Evolutionary conservation across 2,329 filamentous ascomycete genomes (phyloP).

Genomic region (Aspergillus vadensis): DNA sequence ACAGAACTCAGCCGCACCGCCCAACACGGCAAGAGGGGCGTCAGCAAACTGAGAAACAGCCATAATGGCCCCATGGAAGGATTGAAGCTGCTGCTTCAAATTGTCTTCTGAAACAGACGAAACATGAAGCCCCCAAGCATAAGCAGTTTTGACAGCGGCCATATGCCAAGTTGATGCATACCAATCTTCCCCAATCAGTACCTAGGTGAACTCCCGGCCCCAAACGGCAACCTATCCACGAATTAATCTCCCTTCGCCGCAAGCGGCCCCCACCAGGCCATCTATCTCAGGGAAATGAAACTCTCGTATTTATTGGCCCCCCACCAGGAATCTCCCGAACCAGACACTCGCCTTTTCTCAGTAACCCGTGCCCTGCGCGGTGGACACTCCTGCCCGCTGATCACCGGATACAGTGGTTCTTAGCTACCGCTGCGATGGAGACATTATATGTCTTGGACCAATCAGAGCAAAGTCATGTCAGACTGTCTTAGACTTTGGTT

Average conservation of each 20-base stretch:
- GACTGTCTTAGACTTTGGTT: background rate
- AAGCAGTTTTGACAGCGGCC: too few relatives aligned
- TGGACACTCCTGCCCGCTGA: background rate
- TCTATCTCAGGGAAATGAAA: background rate
- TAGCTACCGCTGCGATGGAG: background rate
- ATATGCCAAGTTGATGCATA: too few relatives aligned
- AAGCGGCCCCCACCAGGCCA: background rate
- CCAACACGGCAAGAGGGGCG: too few relatives aligned
- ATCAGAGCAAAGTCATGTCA: background rate
- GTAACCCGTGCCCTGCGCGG: background rate
- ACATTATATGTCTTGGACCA: background rate
- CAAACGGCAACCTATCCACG: too few relatives aligned
- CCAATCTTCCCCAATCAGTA: too few relatives aligned
- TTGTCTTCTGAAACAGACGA: too few relatives aligned
- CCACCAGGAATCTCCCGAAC: background rate
- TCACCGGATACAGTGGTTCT: background rate
- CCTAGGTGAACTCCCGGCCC: too few relatives aligned
- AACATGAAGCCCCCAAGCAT: too few relatives aligned
- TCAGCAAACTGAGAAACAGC: too few relatives aligned
- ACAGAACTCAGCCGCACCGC: too few relatives aligned
- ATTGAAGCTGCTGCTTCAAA: too few relatives aligned
- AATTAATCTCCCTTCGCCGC: background rate
- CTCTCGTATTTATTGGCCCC: background rate
- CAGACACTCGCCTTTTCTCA: background rate
- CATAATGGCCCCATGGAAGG: too few relatives aligned